Evolutionary conservation across 176 grass and related monocot species (phyloP).

Genomic region (Saccharum spontaneum): DNA sequence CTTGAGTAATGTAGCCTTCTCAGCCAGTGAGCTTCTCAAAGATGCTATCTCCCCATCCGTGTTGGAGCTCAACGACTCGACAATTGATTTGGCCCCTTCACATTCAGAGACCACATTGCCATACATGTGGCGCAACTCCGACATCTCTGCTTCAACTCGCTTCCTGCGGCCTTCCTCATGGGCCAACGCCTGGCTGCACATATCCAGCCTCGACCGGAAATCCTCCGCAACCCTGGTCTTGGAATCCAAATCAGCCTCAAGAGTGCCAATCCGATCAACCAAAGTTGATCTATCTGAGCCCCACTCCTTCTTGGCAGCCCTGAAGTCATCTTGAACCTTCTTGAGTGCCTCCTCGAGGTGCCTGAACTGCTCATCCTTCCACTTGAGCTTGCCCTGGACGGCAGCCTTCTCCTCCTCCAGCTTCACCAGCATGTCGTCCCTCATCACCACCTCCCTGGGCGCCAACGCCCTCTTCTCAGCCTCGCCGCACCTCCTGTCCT

Average conservation of each 20-base stretch:
- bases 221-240: slow-evolving; percentile 58
- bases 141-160: slow-evolving; percentile 60
- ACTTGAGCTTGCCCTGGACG: slow-evolving; percentile 63
- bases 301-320: slow-evolving; percentile 53
- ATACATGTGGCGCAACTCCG: slow-evolving; percentile 48
- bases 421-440: slow-evolving; percentile 56
- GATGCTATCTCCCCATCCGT: slow-evolving; percentile 67
- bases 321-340: slow-evolving; percentile 64
- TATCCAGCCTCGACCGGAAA: slow-evolving; percentile 52
- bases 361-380: slow-evolving; percentile 84
- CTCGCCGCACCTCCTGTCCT: slow-evolving; percentile 56
- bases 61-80: slow-evolving; percentile 51
- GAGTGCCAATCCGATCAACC: slow-evolving; percentile 48
- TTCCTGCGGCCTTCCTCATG: slow-evolving; percentile 86
- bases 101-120: slow-evolving; percentile 61
- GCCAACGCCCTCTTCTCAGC: slow-evolving; percentile 54
- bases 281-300: slow-evolving; percentile 53
- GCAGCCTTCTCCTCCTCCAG: slow-evolving; percentile 73
- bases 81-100: slow-evolving; percentile 61
- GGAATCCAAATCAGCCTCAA: slow-evolving; percentile 56
- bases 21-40: slow-evolving; percentile 70
- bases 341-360: slow-evolving; percentile 82
- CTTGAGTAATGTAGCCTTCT: slow-evolving; percentile 65
- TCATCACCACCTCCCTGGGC: slow-evolving; percentile 51
- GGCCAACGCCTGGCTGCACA: slow-evolving; percentile 74